Evolutionary conservation across 2,329 filamentous ascomycete species (phyloP).

Genomic region (Aspergillus spinulosporus): DNA sequence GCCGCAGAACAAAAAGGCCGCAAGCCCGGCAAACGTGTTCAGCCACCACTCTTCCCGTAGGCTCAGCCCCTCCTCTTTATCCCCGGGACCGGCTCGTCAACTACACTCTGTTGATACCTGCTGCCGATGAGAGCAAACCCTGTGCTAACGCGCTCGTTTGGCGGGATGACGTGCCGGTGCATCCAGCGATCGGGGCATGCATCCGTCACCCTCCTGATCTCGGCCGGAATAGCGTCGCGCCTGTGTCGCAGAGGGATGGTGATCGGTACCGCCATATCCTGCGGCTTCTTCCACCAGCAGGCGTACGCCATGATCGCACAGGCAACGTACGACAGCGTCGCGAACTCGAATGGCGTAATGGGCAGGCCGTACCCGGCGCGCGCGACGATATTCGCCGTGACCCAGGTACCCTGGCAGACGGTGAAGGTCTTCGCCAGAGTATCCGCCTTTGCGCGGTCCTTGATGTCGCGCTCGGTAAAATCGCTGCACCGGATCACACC

Average conservation of each 20-base stretch:
- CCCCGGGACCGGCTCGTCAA: background rate
- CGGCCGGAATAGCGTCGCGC: background rate
- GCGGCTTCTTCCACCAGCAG: constrained; percentile 2
- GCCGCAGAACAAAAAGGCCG: background rate
- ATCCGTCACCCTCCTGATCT: background rate
- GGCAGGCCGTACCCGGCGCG: background rate
- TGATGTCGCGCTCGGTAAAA: constrained; percentile 1
- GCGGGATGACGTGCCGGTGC: background rate
- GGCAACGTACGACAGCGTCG: background rate
- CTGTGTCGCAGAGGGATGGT: background rate
- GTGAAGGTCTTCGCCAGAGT: background rate
- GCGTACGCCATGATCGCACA: background rate
- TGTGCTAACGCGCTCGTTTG: background rate
- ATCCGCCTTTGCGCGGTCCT: background rate
- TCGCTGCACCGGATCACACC: background rate
- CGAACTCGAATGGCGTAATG: constrained; percentile 1
- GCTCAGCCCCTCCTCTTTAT: background rate
- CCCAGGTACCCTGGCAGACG: background rate
- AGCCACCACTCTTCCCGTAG: background rate
- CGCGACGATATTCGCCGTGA: background rate
- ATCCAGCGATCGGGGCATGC: background rate
- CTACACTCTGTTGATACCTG: background rate
- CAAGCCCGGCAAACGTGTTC: background rate
- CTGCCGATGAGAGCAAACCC: background rate
- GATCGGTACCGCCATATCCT: constrained; percentile 1